Evolutionary conservation across 306 rosid genomes (phyloP).

Genomic region (Pyrus betulifolia): DNA sequence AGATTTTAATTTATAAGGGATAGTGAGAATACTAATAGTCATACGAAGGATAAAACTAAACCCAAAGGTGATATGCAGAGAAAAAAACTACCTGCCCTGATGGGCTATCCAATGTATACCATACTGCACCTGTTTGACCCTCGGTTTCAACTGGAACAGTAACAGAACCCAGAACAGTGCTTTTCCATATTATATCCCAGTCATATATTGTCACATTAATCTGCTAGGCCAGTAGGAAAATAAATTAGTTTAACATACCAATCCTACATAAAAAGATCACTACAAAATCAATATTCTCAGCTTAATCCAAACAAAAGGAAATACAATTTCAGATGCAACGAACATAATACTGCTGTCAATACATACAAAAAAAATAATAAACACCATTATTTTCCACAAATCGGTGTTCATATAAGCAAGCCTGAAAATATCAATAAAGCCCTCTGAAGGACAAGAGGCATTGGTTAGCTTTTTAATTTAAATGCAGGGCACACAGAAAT

Average conservation of each 20-base stretch:
- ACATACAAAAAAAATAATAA: not conserved
- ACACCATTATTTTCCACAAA: not conserved
- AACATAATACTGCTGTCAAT: not conserved
- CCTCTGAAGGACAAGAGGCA: not conserved
- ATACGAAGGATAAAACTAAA: slow-evolving; percentile 3
- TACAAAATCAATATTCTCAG: not conserved
- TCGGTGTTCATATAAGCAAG: too few relatives aligned
- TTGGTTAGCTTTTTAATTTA: not conserved
- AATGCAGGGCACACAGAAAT: not conserved
- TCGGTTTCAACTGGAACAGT: slow-evolving; percentile 79
- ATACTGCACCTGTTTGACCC: slow-evolving; percentile 87
- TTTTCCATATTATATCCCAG: slow-evolving; percentile 99
- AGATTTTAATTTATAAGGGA: slow-evolving; percentile 17
- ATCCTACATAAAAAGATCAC: slow-evolving; percentile 29
- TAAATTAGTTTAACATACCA: slow-evolving; percentile 40
- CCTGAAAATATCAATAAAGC: not conserved
- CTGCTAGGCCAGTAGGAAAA: slow-evolving; percentile 54
- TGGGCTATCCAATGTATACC: slow-evolving; percentile 77
- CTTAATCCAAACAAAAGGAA: not conserved
- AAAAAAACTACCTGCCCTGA: slow-evolving; percentile 78
- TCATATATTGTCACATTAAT: slow-evolving; percentile 86
- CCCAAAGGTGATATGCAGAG: not conserved
- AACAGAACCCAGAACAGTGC: slow-evolving; percentile 93
- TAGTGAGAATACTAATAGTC: not conserved
- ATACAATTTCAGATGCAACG: not conserved